Evolutionary conservation across 441 rosid species (phyloP).

Genomic region (Gossypium schwendimanii): DNA sequence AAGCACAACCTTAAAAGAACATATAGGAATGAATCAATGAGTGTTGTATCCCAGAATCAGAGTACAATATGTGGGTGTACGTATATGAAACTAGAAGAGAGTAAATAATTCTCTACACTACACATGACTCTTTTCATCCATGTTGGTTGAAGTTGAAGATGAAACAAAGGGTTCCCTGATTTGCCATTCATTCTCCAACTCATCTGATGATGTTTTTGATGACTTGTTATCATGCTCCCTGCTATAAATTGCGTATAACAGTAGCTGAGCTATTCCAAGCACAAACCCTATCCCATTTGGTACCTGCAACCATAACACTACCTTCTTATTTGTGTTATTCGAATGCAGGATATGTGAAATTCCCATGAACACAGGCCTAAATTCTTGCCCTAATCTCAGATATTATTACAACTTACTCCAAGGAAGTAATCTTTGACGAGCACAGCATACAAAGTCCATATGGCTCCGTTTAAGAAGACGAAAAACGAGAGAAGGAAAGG

Average conservation of each 20-base stretch:
- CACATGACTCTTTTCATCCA: background rate
- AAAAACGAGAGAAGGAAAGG: slow-evolving; percentile 51
- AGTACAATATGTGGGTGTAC: too few relatives aligned
- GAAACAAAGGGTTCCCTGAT: slow-evolving; percentile 16
- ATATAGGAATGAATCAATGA: too few relatives aligned
- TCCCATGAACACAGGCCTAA: too few relatives aligned
- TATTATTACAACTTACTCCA: slow-evolving; percentile 32
- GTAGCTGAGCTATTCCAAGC: slow-evolving; percentile 38
- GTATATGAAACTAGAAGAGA: background rate
- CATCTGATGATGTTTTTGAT: background rate
- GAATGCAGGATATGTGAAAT: too few relatives aligned
- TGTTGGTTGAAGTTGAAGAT: slow-evolving; percentile 10
- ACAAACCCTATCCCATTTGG: slow-evolving; percentile 46
- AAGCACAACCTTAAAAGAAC: too few relatives aligned
- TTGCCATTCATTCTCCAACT: slow-evolving; percentile 17
- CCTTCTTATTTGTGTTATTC: too few relatives aligned
- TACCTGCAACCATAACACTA: slow-evolving; percentile 18
- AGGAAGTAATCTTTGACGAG: slow-evolving; percentile 37
- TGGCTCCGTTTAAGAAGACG: slow-evolving; percentile 43
- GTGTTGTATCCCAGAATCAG: too few relatives aligned
- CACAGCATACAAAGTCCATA: slow-evolving; percentile 47
- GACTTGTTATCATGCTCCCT: slow-evolving; percentile 12
- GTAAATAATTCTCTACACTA: background rate
- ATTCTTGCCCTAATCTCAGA: too few relatives aligned
- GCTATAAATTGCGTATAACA: slow-evolving; percentile 40